Evolutionary conservation across 495 filamentous ascomycete genomes (phyloP).

Genomic region (Penicillium macrosclerotiorum): DNA sequence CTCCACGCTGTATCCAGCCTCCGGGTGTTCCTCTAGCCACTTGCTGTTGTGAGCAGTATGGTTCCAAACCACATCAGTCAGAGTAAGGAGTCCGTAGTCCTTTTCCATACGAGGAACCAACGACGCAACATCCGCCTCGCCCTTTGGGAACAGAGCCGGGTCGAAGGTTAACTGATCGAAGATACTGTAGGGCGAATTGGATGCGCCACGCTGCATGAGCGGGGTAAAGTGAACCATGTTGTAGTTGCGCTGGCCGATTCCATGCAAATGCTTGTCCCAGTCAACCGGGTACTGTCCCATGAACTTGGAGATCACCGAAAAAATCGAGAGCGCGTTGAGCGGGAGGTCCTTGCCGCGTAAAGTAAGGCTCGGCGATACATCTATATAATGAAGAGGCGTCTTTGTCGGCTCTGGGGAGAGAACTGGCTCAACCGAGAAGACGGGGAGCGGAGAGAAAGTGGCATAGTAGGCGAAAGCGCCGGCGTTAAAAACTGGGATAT

Average conservation of each 20-base stretch:
- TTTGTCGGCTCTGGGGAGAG: conserved; percentile 54
- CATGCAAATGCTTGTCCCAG: conserved; percentile 85
- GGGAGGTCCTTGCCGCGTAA: conserved; percentile 69
- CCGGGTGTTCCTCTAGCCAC: conserved; percentile 93
- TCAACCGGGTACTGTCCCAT: conserved; percentile 87
- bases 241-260: conserved; percentile 85
- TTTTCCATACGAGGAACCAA: conserved; percentile 81
- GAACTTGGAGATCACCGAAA: conserved; percentile 96
- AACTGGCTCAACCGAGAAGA: conserved; percentile 60
- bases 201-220: conserved; percentile 79
- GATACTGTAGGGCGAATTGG: conserved; percentile 96
- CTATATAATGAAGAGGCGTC: conserved; percentile 82
- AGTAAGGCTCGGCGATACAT: conserved; percentile 81
- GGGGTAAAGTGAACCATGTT: conserved; percentile 99
- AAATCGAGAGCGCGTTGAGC: conserved; percentile 81
- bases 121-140: conserved; percentile 76
- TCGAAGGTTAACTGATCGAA: conserved; percentile 91
- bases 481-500: conserved; percentile 76
- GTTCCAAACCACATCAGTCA: conserved; percentile 98
- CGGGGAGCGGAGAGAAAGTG: conserved; percentile 83
- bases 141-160: conserved; percentile 74
- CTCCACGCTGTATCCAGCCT: conserved; percentile 90
- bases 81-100: conserved; percentile 76
- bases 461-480: conserved; percentile 96
- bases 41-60: conserved; percentile 95